Evolutionary conservation across 2,329 filamentous ascomycete genomes (phyloP).

Genomic region (Cordyceps militaris): DNA sequence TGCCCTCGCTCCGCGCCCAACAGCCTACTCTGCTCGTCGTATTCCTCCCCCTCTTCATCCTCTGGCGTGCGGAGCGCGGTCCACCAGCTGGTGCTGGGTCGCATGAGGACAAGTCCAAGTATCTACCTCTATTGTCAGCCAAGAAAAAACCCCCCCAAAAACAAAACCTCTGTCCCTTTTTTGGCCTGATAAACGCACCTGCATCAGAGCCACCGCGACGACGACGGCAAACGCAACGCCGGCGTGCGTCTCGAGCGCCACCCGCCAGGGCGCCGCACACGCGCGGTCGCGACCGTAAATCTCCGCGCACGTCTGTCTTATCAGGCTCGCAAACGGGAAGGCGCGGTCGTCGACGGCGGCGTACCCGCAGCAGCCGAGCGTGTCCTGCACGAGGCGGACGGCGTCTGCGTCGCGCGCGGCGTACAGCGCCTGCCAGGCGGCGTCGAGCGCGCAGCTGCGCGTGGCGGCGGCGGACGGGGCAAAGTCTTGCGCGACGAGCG

Average conservation of each 20-base stretch:
- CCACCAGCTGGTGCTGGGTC: slow-evolving; percentile 25
- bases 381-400: slow-evolving; percentile 57
- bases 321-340: slow-evolving; percentile 48
- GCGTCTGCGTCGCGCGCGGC: slow-evolving; percentile 38
- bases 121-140: slow-evolving; percentile 18
- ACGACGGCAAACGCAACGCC: slow-evolving; percentile 50
- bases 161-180: too few species aligned
- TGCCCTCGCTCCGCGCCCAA: not conserved
- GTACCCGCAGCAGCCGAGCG: slow-evolving; percentile 60
- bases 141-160: too few species aligned
- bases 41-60: not conserved
- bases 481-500: slow-evolving; percentile 32
- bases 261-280: slow-evolving; percentile 52
- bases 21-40: slow-evolving; percentile 1
- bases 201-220: slow-evolving; percentile 45
- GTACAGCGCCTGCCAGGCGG: slow-evolving; percentile 50
- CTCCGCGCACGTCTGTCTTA: slow-evolving; percentile 32
- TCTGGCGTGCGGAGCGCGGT: slow-evolving; percentile 19
- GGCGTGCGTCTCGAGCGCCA: slow-evolving; percentile 44
- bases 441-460: slow-evolving; percentile 47
- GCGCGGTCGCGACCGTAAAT: slow-evolving; percentile 37
- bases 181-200: slow-evolving; percentile 35
- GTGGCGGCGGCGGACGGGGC: slow-evolving; percentile 23
- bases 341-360: slow-evolving; percentile 49
- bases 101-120: slow-evolving; percentile 25